Evolutionary conservation across 1,284 basidiomycete genomes (phyloP).

Genomic region (Termitomyces sp.): DNA sequence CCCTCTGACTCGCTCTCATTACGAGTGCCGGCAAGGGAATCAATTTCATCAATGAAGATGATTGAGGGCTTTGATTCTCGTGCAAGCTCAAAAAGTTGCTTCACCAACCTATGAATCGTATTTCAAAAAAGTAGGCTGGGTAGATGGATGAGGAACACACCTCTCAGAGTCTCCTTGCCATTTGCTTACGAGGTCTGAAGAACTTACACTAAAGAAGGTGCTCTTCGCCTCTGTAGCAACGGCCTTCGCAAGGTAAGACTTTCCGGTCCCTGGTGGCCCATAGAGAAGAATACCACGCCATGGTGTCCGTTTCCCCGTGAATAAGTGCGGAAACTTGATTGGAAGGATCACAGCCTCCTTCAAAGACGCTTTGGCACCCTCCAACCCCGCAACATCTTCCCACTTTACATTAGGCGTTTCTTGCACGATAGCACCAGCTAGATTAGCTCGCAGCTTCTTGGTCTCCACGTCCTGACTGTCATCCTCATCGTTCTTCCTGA

Average conservation of each 20-base stretch:
- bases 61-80: constrained; percentile 96
- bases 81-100: constrained; percentile 95
- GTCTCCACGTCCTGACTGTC: constrained; percentile 87
- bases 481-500: constrained; percentile 64
- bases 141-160: constrained; percentile 38
- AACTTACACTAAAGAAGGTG: constrained; percentile 97
- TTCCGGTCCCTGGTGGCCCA: constrained; percentile 94
- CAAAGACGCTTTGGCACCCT: constrained; percentile 90
- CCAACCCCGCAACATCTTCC: constrained; percentile 97
- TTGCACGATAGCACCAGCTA: constrained; percentile 84
- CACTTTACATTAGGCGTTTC: constrained; percentile 97
- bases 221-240: constrained; percentile 99
- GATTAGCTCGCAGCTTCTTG: constrained; percentile 89
- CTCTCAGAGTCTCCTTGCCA: constrained; percentile 99
- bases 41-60: constrained; percentile 99
- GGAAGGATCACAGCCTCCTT: constrained; percentile 99
- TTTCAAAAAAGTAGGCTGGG: constrained; percentile 1
- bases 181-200: constrained; percentile 94
- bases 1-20: constrained; percentile 97
- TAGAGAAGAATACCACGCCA: constrained; percentile 96
- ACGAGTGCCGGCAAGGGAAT: constrained; percentile 91
- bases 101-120: constrained; percentile 68
- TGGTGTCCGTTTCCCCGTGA: constrained; percentile 96
- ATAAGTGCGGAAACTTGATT: constrained; percentile 98
- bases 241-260: constrained; percentile 94